Conservation (phyloP, 768 basidiomycete species). For the Kwoniella mangroviensis region DNA sequence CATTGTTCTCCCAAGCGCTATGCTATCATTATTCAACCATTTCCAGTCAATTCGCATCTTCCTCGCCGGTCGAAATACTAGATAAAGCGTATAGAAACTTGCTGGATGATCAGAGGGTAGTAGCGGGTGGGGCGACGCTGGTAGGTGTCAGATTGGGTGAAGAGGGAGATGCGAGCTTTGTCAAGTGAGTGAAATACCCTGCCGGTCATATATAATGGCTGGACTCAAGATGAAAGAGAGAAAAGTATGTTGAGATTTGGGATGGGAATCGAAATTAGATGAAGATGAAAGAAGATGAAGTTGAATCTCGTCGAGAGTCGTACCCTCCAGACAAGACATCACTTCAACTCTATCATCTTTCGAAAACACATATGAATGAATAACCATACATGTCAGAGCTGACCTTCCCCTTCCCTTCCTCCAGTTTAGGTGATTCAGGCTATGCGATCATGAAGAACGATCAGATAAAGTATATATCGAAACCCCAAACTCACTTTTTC, state of each 20-base stretch:
- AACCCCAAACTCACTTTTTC: slow-evolving; percentile 55
- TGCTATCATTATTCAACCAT: slow-evolving; percentile 69
- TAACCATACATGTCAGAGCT: too few relatives aligned
- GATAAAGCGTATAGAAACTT: slow-evolving; percentile 50
- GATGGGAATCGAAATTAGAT: too few relatives aligned
- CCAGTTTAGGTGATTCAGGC: slow-evolving; percentile 57
- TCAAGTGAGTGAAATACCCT: slow-evolving; percentile 48
- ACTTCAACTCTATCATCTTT: too few relatives aligned
- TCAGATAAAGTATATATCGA: slow-evolving; percentile 38
- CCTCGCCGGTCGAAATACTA: slow-evolving; percentile 38
- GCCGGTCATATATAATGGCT: too few relatives aligned
- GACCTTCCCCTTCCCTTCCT: too few relatives aligned
- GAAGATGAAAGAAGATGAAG: too few relatives aligned
- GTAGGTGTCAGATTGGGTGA: slow-evolving; percentile 37
- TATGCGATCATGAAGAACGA: slow-evolving; percentile 52
- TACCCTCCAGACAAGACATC: too few relatives aligned
- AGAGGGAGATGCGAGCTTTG: slow-evolving; percentile 58
- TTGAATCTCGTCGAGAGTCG: too few relatives aligned
- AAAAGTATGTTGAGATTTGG: too few relatives aligned
- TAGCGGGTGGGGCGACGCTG: slow-evolving; percentile 47
- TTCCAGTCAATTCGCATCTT: slow-evolving; percentile 16
- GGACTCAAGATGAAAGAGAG: too few relatives aligned
- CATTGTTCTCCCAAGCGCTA: slow-evolving; percentile 85
- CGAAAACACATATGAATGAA: too few relatives aligned
- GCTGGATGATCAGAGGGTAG: slow-evolving; percentile 45